phyloP scores from a whole-genome alignment of 768 basidiomycete genomes.

The Peribolospora baueri region DNA sequence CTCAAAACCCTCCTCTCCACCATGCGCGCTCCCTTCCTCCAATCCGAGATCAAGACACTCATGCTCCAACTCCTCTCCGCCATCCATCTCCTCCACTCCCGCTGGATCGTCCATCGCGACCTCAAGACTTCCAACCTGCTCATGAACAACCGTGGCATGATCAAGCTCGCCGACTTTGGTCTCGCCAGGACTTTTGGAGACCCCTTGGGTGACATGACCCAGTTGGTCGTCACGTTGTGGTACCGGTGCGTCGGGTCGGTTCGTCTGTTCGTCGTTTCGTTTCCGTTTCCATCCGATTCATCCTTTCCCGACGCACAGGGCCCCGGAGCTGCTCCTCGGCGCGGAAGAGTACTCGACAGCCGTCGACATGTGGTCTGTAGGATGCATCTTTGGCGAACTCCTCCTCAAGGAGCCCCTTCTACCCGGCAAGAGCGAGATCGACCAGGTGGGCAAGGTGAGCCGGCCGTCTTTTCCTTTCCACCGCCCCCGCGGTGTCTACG shows the following conservation, averaged over 20 bases:
- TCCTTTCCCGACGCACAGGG: slow-evolving; percentile 26
- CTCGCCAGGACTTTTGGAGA: slow-evolving; percentile 88
- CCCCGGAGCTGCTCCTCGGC: slow-evolving; percentile 84
- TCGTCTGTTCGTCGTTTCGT: slow-evolving; percentile 8
- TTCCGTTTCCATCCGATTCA: neutral
- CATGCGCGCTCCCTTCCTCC: slow-evolving; percentile 90
- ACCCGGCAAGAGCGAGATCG: slow-evolving; percentile 84
- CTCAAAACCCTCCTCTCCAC: slow-evolving; percentile 80
- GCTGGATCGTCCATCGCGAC: slow-evolving; percentile 95
- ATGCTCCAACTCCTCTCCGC: slow-evolving; percentile 83
- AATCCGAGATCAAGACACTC: slow-evolving; percentile 94
- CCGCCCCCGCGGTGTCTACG: neutral
- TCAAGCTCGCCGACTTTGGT: slow-evolving; percentile 97
- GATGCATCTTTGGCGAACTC: slow-evolving; percentile 93
- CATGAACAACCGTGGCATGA: slow-evolving; percentile 96
- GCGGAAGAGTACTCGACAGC: slow-evolving; percentile 83
- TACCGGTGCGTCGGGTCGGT: slow-evolving; percentile 45
- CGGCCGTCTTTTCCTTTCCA: neutral
- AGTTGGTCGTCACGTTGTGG: slow-evolving; percentile 94
- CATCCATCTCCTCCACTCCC: slow-evolving; percentile 73
- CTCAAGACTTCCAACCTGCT: slow-evolving; percentile 90
- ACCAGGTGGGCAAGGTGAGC: slow-evolving; percentile 52
- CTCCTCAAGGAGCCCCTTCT: slow-evolving; percentile 89
- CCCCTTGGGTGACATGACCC: slow-evolving; percentile 88
- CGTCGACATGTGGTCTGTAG: slow-evolving; percentile 95